Evolutionary conservation across 345 rosid genomes (phyloP).

Genomic region (Rhizophora mangle): DNA sequence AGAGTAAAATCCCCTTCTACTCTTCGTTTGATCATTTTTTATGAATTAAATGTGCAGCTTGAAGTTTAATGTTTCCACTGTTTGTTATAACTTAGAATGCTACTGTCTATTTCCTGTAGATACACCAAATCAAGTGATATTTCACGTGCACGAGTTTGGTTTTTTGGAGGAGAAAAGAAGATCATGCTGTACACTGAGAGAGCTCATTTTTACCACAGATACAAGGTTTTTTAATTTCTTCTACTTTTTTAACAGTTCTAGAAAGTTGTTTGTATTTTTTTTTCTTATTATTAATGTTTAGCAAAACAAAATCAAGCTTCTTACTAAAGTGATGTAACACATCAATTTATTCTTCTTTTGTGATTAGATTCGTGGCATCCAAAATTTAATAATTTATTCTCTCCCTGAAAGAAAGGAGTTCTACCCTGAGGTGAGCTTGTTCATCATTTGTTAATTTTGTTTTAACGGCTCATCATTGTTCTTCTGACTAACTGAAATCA

Average conservation of each 20-base stretch:
- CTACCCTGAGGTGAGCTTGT: slow-evolving; percentile 69
- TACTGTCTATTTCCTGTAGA: slow-evolving; percentile 32
- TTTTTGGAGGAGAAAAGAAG: slow-evolving; percentile 63
- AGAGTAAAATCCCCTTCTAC: slow-evolving; percentile 54
- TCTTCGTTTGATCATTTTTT: slow-evolving; percentile 8
- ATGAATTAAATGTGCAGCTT: too few relatives aligned
- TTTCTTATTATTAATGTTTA: neutral
- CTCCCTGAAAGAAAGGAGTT: slow-evolving; percentile 93
- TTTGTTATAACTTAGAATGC: slow-evolving; percentile 10
- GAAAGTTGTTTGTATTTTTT: neutral
- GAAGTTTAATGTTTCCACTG: neutral
- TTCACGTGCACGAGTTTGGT: slow-evolving; percentile 73
- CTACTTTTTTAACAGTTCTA: neutral
- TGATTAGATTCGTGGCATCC: slow-evolving; percentile 79
- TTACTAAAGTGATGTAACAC: neutral
- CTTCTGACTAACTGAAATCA: neutral
- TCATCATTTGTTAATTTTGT: slow-evolving; percentile 4
- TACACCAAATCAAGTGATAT: slow-evolving; percentile 66
- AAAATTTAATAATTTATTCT: slow-evolving; percentile 76
- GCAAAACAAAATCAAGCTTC: neutral
- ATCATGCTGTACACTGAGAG: slow-evolving; percentile 93
- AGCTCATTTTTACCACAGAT: slow-evolving; percentile 79
- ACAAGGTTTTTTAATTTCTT: slow-evolving; percentile 45
- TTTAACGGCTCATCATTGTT: neutral
- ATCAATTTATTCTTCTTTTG: slow-evolving; percentile 8